Conservation (phyloP, 768 basidiomycete species). For the Xanthoconium stramineum region DNA sequence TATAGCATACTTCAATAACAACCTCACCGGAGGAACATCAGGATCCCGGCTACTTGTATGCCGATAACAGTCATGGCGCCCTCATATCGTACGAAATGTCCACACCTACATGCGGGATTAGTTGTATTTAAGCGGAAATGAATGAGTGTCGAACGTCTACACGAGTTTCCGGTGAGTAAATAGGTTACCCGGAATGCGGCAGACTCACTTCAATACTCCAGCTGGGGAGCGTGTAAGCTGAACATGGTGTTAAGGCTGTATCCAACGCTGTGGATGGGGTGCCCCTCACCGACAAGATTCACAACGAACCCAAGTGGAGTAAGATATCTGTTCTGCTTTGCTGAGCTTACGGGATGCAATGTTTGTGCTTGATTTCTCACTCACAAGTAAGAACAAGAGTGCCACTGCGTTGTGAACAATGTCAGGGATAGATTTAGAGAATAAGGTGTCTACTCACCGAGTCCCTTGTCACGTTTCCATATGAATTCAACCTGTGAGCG, state of each 20-base stretch:
- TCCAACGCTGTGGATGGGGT: neutral
- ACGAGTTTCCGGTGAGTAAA: neutral
- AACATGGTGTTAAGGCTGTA: neutral
- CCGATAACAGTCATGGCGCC: constrained; percentile 43
- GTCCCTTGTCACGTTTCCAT: constrained; percentile 36
- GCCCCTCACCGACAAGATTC: constrained; percentile 39
- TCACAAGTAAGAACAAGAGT: constrained; percentile 38
- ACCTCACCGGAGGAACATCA: constrained; percentile 44
- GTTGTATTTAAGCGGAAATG: neutral
- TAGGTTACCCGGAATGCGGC: neutral
- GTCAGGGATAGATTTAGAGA: neutral
- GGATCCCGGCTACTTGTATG: constrained; percentile 36
- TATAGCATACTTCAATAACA: neutral
- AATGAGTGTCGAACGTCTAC: constrained; percentile 9
- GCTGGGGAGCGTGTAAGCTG: constrained; percentile 16
- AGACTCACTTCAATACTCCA: constrained; percentile 13
- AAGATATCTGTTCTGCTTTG: constrained; percentile 56
- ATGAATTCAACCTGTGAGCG: constrained; percentile 33
- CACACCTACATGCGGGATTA: constrained; percentile 33
- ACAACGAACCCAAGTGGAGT: constrained; percentile 61
- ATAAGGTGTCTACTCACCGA: constrained; percentile 25
- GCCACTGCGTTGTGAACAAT: constrained; percentile 19
- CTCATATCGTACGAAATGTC: constrained; percentile 48
- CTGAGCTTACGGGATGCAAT: neutral
- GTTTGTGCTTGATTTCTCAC: constrained; percentile 1